These are phyloP conservation scores for Hypoxylon crocopeplum DNA, from an alignment of 495 filamentous ascomycete genomes.

Conservation along the genomic window DNA sequence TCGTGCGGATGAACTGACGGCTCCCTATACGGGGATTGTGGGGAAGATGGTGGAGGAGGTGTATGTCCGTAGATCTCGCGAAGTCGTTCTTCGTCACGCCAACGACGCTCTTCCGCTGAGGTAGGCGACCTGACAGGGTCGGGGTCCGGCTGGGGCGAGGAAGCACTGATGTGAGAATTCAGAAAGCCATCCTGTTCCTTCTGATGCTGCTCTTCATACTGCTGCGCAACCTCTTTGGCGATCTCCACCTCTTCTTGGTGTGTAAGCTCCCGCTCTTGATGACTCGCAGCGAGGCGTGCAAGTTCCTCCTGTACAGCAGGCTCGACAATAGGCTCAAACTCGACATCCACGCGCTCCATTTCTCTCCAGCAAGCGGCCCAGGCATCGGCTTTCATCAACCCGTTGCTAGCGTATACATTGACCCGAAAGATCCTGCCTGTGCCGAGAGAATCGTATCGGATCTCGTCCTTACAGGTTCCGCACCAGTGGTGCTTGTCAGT, in stretches of 20 bases:
- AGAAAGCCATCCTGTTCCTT: constrained; percentile 4
- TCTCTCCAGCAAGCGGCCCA: constrained; percentile 95
- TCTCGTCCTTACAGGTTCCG: constrained; percentile 62
- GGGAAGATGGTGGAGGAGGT: constrained; percentile 34
- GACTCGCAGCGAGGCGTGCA: constrained; percentile 47
- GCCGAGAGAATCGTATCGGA: constrained; percentile 54
- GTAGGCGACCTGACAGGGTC: constrained; percentile 20
- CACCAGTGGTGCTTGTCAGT: constrained; percentile 63
- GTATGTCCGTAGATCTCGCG: constrained; percentile 61
- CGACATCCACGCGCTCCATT: constrained; percentile 96
- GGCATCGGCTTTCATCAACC: constrained; percentile 86
- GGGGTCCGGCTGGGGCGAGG: constrained; percentile 14
- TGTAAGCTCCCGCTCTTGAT: constrained; percentile 41
- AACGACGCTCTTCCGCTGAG: constrained; percentile 38
- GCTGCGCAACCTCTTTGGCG: constrained; percentile 39
- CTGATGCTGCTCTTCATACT: constrained; percentile 29
- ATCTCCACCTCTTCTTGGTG: constrained; percentile 41
- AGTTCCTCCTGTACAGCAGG: constrained; percentile 49
- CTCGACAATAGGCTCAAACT: constrained; percentile 73
- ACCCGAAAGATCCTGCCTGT: constrained; percentile 74
- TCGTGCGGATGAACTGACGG: constrained; percentile 32
- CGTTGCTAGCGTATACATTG: constrained; percentile 91
- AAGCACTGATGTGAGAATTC: constrained; percentile 7
- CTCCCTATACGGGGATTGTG: constrained; percentile 9
- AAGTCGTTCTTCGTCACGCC: constrained; percentile 57